phyloP scores from a whole-genome alignment of 257 asterid species.

The Coffea canephora region DNA sequence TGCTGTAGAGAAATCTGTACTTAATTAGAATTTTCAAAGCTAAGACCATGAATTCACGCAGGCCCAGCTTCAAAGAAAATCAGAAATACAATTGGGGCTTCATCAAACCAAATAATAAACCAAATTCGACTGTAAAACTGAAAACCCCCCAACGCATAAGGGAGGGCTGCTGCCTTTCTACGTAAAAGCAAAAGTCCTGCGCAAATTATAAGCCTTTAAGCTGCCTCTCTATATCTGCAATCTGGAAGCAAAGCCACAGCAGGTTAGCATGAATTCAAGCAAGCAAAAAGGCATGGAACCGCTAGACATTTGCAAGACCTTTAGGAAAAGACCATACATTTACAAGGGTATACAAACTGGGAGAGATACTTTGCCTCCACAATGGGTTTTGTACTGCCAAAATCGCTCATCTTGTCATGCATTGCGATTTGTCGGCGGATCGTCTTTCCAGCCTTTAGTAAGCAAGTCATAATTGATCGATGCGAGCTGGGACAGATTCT shows the following conservation, averaged over 20 bases:
- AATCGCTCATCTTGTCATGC: constrained; percentile 27
- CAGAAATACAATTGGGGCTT: background rate
- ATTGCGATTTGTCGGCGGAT: constrained; percentile 53
- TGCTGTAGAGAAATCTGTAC: background rate
- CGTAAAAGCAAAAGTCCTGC: constrained; percentile 3
- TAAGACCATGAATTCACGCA: background rate
- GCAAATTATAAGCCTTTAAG: constrained; percentile 2
- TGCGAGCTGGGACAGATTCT: constrained; percentile 96
- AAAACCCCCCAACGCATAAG: background rate
- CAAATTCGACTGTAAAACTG: background rate
- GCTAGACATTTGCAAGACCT: background rate
- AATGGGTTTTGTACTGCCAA: constrained; percentile 13
- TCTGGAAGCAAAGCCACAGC: background rate
- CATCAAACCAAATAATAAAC: constrained; percentile 7
- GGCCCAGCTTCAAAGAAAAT: background rate
- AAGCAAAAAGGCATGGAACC: background rate
- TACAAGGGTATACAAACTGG: constrained; percentile 37
- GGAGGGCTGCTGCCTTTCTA: background rate
- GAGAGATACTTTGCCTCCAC: constrained; percentile 8
- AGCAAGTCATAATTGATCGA: constrained; percentile 94
- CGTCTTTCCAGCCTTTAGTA: constrained; percentile 82
- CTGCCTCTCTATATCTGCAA: constrained; percentile 29
- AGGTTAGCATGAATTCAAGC: background rate
- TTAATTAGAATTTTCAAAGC: background rate
- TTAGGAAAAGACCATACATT: constrained; percentile 31